Evolutionary conservation across 192 early-diverging fungal species (phyloP), one percentile per base, ranked within the genome.

Genomic region (Coemansia brasiliensis): DNA sequence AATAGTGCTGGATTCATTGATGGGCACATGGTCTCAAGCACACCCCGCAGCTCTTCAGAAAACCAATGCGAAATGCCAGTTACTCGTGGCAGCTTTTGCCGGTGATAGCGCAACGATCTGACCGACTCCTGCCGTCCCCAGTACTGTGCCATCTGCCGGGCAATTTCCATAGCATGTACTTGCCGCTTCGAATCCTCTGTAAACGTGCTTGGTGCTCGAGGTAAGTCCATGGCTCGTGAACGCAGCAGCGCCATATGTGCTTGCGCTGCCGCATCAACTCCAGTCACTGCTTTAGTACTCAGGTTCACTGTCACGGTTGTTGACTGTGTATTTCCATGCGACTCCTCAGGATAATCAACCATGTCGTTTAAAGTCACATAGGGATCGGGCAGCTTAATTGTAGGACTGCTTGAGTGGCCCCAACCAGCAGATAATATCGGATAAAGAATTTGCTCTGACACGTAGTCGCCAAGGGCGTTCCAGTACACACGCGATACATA

Each of bases 101-200:
- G 75, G 44, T 65, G 65, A 39, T 72, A 52, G 7, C 58, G 62
- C 44, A 79, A n/a, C 4, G 75, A 79, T 40, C 60, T 45, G 6
- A 72, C 69, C 10, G 61, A 42, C n/a, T 72, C 61, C 24, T 79
- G 58, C 15, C 58, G 39, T 27, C 75, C 75, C 75, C 75, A 79
- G 54, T 79, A 79, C 62, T 72, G 69, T 3, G 75, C 75, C 75
- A 79, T 79, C 39, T 79, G 69, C 12, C 75, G 65, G 9, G 75
- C 69, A 51, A 79, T 61, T 40, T 79, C 69, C 75, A 79, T 79
- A 10, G 69, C 75, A 29, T 72, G 69, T 13, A 72, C 66, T 40
- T 72, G 75, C 52, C 29, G 60, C 59, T 79, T 79, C 11, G 76
- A 64, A 26, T 55, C 49, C 29, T 79, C 70, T 5, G 76, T 79